phyloP scores from a whole-genome alignment of 1,284 basidiomycete species.

The Malassezia sp. region DNA sequence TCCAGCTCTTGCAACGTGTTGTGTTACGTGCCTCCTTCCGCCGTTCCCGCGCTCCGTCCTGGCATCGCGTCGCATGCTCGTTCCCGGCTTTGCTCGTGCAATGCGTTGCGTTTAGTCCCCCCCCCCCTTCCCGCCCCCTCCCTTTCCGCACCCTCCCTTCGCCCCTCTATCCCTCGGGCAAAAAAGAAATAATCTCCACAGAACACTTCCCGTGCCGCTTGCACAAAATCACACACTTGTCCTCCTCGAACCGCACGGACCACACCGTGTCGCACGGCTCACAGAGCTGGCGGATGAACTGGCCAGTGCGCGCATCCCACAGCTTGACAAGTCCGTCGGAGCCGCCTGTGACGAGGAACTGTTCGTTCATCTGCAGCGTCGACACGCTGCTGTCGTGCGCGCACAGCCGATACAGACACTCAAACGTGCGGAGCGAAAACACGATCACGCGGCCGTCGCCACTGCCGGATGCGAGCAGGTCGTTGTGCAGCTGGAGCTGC shows the following conservation, averaged over 20 bases:
- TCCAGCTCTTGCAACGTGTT: too few relatives aligned
- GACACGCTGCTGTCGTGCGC: constrained; percentile 81
- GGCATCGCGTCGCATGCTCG: too few relatives aligned
- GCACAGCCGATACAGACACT: constrained; percentile 49
- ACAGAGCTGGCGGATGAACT: constrained; percentile 36
- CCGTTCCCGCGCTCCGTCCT: too few relatives aligned
- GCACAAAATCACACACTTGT: constrained; percentile 70
- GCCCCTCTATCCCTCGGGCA: constrained; percentile 19
- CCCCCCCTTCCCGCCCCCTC: too few relatives aligned
- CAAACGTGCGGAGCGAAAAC: constrained; percentile 60
- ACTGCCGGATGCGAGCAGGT: constrained; percentile 72
- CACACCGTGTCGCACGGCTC: constrained; percentile 62
- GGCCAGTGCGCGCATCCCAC: constrained; percentile 53
- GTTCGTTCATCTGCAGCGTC: constrained; percentile 71
- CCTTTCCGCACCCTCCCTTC: background rate
- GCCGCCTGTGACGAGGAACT: constrained; percentile 54
- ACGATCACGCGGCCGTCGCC: constrained; percentile 88
- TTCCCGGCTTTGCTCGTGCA: too few relatives aligned
- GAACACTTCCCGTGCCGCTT: constrained; percentile 71
- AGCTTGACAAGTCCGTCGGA: constrained; percentile 84
- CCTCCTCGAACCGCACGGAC: constrained; percentile 68
- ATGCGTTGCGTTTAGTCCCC: too few relatives aligned
- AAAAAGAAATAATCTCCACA: constrained; percentile 60
- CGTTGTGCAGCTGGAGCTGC: constrained; percentile 68
- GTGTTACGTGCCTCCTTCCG: too few relatives aligned